Percentiles rank a stretch among this genome's conserved stretches.
phyloP scores from a whole-genome alignment of 2,329 filamentous ascomycete genomes.

The Tolypocladium album region DNA sequence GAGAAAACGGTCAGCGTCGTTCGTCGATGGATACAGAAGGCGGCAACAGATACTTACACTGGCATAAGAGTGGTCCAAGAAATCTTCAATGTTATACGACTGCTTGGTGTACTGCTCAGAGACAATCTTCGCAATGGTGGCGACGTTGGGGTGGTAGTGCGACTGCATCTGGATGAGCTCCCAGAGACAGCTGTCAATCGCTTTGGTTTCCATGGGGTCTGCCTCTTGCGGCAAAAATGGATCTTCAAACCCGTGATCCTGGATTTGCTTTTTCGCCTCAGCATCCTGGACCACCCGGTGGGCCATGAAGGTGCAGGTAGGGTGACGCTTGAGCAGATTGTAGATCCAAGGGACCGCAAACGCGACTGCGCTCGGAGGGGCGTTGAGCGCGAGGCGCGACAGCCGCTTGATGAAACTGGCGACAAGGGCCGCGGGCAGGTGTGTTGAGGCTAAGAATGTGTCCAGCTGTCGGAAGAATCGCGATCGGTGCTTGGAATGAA shows the following conservation, averaged over 20 bases:
- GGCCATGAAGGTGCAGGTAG: conserved; percentile 90
- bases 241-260: conserved; percentile 53
- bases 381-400: conserved; percentile 71
- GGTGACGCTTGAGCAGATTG: conserved; percentile 85
- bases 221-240: conserved; percentile 65
- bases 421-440: conserved; percentile 81
- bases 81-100: conserved; percentile 91
- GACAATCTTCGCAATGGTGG: conserved; percentile 85
- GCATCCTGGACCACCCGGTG: conserved; percentile 60
- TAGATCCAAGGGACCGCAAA: conserved; percentile 88
- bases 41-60: conserved; percentile 43
- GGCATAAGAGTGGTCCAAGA: conserved; percentile 86
- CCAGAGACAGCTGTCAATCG: conserved; percentile 91
- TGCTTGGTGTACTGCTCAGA: conserved; percentile 97
- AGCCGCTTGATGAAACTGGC: conserved; percentile 97
- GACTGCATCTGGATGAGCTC: conserved; percentile 83
- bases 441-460: conserved; percentile 80
- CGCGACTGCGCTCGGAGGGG: conserved; percentile 82
- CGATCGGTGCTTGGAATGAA: conserved; percentile 91
- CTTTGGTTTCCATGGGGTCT: conserved; percentile 76
- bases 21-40: not conserved
- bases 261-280: conserved; percentile 46
- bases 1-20: not conserved
- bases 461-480: conserved; percentile 88
- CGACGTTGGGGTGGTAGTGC: conserved; percentile 95